These are phyloP conservation scores for Solanum aculeatissimum DNA, from an alignment of 305 asterid species.

Conservation along the genomic window DNA sequence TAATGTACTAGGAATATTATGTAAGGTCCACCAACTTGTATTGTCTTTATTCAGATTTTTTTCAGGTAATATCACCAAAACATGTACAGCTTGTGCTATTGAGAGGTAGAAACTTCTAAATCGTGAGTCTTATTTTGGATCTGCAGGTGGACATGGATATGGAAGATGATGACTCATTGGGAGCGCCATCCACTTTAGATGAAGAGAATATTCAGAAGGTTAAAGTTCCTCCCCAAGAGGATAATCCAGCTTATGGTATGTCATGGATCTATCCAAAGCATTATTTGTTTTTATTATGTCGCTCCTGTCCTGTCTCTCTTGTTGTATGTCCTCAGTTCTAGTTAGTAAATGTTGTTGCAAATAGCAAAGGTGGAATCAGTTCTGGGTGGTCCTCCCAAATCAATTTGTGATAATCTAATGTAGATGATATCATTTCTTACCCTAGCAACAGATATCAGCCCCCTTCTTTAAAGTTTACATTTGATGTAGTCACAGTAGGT, in stretches of 20 bases:
- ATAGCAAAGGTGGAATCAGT: not conserved
- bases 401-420: not conserved
- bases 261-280: not conserved
- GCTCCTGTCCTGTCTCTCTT: not conserved
- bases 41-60: not conserved
- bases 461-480: not conserved
- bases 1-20: not conserved
- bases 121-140: not conserved
- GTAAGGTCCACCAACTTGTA: not conserved
- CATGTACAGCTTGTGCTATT: not conserved
- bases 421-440: not conserved
- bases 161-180: constrained; percentile 47
- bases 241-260: constrained; percentile 35
- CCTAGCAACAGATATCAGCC: not conserved
- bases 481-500: not conserved
- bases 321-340: not conserved
- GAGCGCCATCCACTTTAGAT: constrained; percentile 29
- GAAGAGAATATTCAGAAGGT: constrained; percentile 23
- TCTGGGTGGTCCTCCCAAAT: not conserved
- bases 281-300: not conserved
- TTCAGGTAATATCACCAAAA: not conserved
- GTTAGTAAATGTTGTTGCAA: not conserved
- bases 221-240: constrained; percentile 24
- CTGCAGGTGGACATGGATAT: constrained; percentile 94
- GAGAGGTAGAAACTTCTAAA: not conserved